Evolutionary conservation across 306 rosid genomes (phyloP).

Genomic region (Mimosa bimucronata): DNA sequence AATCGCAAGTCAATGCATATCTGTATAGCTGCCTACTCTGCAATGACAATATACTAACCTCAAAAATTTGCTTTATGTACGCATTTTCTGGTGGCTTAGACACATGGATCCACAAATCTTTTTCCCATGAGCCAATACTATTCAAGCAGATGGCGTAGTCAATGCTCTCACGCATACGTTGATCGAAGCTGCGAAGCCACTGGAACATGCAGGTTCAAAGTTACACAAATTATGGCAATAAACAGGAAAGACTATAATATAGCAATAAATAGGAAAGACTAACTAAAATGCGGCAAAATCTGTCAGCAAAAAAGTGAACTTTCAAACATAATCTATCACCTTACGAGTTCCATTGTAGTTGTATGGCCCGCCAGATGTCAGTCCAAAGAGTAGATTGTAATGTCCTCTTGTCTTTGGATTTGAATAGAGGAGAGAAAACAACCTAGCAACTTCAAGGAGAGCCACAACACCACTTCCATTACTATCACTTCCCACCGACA

Average conservation of each 20-base stretch:
- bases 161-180: slow-evolving; percentile 92
- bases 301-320: slow-evolving; percentile 22
- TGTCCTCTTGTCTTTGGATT: slow-evolving; percentile 96
- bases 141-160: slow-evolving; percentile 95
- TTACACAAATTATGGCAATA: slow-evolving; percentile 29
- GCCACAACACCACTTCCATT: slow-evolving; percentile 97
- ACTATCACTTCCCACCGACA: slow-evolving; percentile 98
- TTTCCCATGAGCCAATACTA: slow-evolving; percentile 93
- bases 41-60: slow-evolving; percentile 58
- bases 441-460: slow-evolving; percentile 96
- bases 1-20: slow-evolving; percentile 27
- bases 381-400: slow-evolving; percentile 92
- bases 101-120: slow-evolving; percentile 90
- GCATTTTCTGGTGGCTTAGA: slow-evolving; percentile 98
- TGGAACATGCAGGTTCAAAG: slow-evolving; percentile 43
- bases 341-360: slow-evolving; percentile 96
- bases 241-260: slow-evolving; percentile 6
- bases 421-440: slow-evolving; percentile 90
- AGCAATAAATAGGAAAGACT: slow-evolving; percentile 11
- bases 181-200: slow-evolving; percentile 99
- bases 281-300: not conserved
- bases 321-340: slow-evolving; percentile 55
- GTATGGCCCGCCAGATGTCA: slow-evolving; percentile 97
- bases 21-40: not conserved
- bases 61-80: slow-evolving; percentile 81